Evolutionary conservation across 805 yeast species (phyloP).

Genomic region (Candida yuanshanica): DNA sequence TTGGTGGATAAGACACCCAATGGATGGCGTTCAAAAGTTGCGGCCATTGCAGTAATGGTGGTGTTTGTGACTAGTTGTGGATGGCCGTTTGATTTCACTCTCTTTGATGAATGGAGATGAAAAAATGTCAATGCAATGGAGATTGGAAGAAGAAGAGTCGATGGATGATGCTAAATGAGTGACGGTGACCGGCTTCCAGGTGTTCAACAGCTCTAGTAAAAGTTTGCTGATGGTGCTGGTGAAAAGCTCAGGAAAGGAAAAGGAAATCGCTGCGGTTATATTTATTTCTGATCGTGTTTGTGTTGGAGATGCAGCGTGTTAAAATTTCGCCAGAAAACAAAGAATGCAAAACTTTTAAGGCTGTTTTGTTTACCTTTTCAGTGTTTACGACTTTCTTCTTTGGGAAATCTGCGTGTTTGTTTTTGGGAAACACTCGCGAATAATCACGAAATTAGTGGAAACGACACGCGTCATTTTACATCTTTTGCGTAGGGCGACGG

Average conservation of each 20-base stretch:
- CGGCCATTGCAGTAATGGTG: slow-evolving; percentile 7
- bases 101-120: too few species aligned
- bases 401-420: neutral
- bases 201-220: too few species aligned
- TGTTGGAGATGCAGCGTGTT: neutral
- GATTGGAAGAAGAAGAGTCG: too few species aligned
- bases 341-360: slow-evolving; percentile 1
- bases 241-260: neutral
- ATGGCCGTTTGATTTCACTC: too few species aligned
- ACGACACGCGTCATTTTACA: neutral
- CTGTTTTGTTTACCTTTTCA: slow-evolving; percentile 5
- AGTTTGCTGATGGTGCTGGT: too few species aligned
- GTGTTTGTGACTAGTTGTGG: neutral
- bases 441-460: neutral
- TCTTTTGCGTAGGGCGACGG: too few species aligned
- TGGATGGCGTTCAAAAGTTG: slow-evolving; percentile 19
- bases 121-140: too few species aligned
- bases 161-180: too few species aligned
- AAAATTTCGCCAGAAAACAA: neutral
- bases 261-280: neutral
- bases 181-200: too few species aligned
- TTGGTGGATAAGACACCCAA: slow-evolving; percentile 16
- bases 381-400: neutral
- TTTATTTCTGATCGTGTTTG: neutral
- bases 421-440: neutral